Percentiles rank a stretch among this genome's conserved stretches.
Conservation (phyloP, 225 moss, liverwort and hornwort species). For the Polytrichum commune region DNA sequence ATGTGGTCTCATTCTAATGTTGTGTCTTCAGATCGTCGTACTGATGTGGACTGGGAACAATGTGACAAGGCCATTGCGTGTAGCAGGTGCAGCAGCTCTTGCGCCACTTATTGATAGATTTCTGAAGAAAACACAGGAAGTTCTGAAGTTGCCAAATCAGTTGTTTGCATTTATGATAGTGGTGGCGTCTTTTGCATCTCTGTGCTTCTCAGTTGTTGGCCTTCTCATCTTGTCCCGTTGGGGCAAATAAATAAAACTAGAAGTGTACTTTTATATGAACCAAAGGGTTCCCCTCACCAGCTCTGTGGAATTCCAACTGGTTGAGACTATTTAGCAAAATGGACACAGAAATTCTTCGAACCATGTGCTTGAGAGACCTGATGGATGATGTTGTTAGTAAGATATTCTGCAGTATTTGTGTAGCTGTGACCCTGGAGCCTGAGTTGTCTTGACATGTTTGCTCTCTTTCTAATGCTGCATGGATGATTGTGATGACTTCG, state of each 20-base stretch:
- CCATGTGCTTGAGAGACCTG: too few relatives aligned
- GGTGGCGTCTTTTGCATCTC: conserved; percentile 82
- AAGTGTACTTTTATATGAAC: too few relatives aligned
- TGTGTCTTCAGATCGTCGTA: conserved; percentile 61
- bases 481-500: too few relatives aligned
- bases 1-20: conserved; percentile 16
- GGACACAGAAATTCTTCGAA: too few relatives aligned
- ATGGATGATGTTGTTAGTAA: too few relatives aligned
- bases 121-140: conserved; percentile 80
- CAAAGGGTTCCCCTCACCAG: too few relatives aligned
- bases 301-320: too few relatives aligned
- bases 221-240: conserved; percentile 80
- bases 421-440: too few relatives aligned
- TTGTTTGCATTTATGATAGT: conserved; percentile 96
- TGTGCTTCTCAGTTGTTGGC: conserved; percentile 83
- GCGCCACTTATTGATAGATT: conserved; percentile 83
- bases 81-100: conserved; percentile 93
- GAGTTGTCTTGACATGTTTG: too few relatives aligned
- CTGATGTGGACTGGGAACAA: conserved; percentile 99
- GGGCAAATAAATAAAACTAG: conserved; percentile 39
- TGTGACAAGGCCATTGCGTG: conserved; percentile 89
- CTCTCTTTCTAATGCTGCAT: too few relatives aligned
- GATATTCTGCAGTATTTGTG: too few relatives aligned
- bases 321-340: too few relatives aligned
- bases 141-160: conserved; percentile 86